Base-by-base conservation (phyloP, 2,329 filamentous ascomycete genomes). In the Alternaria consortialis region DNA sequence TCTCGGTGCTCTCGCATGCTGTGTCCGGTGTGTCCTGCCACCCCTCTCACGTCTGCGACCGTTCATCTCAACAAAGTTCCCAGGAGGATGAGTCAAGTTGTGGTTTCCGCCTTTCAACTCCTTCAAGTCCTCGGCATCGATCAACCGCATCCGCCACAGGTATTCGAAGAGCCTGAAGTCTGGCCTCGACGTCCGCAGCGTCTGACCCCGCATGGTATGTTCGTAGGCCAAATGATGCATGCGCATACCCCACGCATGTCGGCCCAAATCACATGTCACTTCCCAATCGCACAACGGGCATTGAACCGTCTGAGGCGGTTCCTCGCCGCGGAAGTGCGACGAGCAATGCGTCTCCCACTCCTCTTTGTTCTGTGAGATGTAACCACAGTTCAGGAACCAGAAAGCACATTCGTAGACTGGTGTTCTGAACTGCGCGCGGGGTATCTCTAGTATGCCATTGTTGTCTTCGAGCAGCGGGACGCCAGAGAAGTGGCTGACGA, bases 231-330 rank as follows among this genome's bases (percentile, higher is more conserved):
- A 44, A 51, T 79, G 76, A 1, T 69, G 62, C 71, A 78, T 74
- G 27, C 70, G 68, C 1, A 20, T 17, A 3, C 59, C 40, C 76
- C 76, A 79, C 5, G 67, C 64, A 1, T 48, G 50, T 51, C 55
- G 52, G 1, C 71, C 73, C 27, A 67, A 46, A 1, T 66, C 58
- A 20, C 31, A 53, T 7, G 62, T 62, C 13, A 36, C 56, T 2
- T 40, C 53, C 66, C 71, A 79, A 6, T 71, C 69, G 63, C 76
- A 79, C 6, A 79, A 60, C 25, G 75, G 75, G 54, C 76, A 79
- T 8, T 63, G 60, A 5, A 74, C 74, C 1, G 60, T 65, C 46
- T 62, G 65, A 1, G 76, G 76, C 1, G 76, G 76, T 27, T 72
- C 63, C 48, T 76, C 64, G 53, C 73, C 71, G n/a, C 67, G 67